Percentiles rank a stretch among this genome's conserved stretches.
phyloP scores from a whole-genome alignment of 495 filamentous ascomycete species.

The Penicillium ochrochloron region DNA sequence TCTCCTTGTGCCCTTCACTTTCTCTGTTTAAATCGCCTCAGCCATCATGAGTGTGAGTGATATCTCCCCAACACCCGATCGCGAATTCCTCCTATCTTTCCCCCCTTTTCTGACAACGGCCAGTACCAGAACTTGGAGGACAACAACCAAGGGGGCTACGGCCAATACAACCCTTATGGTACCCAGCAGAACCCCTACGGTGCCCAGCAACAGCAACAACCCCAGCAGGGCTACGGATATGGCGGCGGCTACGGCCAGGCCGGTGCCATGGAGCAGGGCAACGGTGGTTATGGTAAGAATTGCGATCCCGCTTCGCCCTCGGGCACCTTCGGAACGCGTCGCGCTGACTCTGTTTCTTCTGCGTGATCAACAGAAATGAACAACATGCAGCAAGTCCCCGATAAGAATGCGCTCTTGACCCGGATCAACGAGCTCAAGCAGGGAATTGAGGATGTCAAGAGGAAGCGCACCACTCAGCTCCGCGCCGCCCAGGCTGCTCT shows the following conservation, averaged over 20 bases:
- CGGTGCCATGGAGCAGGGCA: constrained; percentile 48
- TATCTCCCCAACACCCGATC: neutral
- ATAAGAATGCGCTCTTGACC: constrained; percentile 78
- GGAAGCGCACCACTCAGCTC: constrained; percentile 47
- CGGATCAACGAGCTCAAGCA: constrained; percentile 78
- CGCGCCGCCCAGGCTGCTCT: constrained; percentile 46
- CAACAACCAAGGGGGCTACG: constrained; percentile 54
- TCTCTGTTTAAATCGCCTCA: constrained; percentile 3
- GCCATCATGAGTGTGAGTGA: constrained; percentile 45
- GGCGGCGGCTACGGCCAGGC: constrained; percentile 45
- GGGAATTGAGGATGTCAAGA: constrained; percentile 58
- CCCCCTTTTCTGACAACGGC: constrained; percentile 11
- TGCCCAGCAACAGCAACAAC: constrained; percentile 30
- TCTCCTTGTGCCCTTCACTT: neutral
- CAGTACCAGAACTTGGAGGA: constrained; percentile 43
- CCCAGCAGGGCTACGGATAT: constrained; percentile 49
- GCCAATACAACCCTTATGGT: constrained; percentile 66
- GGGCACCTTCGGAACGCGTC: constrained; percentile 1
- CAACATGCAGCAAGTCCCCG: constrained; percentile 58
- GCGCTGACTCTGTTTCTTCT: constrained; percentile 19
- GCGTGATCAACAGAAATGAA: constrained; percentile 62
- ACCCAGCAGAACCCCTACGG: constrained; percentile 53
- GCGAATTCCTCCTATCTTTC: neutral
- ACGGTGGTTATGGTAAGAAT: constrained; percentile 47
- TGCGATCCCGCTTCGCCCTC: constrained; percentile 4